Conservation (phyloP, 2,329 filamentous ascomycete species). For the Huntiella abstrusa region DNA sequence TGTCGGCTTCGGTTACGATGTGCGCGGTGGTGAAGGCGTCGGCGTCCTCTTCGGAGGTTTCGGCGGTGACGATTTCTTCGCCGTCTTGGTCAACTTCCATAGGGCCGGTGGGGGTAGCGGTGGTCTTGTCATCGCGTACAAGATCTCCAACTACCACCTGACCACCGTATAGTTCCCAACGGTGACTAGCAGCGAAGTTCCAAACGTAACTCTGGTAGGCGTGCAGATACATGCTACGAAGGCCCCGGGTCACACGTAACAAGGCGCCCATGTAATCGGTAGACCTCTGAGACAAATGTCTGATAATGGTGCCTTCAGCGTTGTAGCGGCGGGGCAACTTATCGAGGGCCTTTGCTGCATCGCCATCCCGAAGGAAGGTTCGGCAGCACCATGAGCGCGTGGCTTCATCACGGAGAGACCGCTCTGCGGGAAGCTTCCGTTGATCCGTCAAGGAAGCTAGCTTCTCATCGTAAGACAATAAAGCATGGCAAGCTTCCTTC, state of each 20-base stretch:
- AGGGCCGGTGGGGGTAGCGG: constrained; percentile 21
- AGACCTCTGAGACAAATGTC: constrained; percentile 44
- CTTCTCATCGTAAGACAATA: constrained; percentile 53
- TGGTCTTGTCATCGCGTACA: constrained; percentile 34
- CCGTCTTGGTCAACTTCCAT: constrained; percentile 22
- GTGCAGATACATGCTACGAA: constrained; percentile 89
- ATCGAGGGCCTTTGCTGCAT: constrained; percentile 39
- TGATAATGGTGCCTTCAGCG: constrained; percentile 62
- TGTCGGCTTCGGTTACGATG: constrained; percentile 58
- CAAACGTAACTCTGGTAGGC: constrained; percentile 91
- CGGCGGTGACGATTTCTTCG: constrained; percentile 43
- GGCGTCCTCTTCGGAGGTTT: constrained; percentile 25
- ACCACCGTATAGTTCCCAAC: constrained; percentile 57
- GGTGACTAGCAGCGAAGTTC: constrained; percentile 68
- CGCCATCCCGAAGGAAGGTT: constrained; percentile 39
- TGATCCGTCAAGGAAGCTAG: constrained; percentile 27
- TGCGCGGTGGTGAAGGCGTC: constrained; percentile 39
- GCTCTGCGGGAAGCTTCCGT: constrained; percentile 21
- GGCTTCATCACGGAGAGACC: constrained; percentile 55
- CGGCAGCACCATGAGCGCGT: constrained; percentile 62
- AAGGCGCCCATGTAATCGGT: constrained; percentile 69
- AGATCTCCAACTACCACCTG: constrained; percentile 72
- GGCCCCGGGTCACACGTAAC: constrained; percentile 57
- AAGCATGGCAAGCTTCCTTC: constrained; percentile 56
- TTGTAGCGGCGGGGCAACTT: constrained; percentile 63